These are phyloP conservation scores for Microbotryomycetes sp. DNA, from an alignment of 1,284 basidiomycete species.

Conservation along the genomic window DNA sequence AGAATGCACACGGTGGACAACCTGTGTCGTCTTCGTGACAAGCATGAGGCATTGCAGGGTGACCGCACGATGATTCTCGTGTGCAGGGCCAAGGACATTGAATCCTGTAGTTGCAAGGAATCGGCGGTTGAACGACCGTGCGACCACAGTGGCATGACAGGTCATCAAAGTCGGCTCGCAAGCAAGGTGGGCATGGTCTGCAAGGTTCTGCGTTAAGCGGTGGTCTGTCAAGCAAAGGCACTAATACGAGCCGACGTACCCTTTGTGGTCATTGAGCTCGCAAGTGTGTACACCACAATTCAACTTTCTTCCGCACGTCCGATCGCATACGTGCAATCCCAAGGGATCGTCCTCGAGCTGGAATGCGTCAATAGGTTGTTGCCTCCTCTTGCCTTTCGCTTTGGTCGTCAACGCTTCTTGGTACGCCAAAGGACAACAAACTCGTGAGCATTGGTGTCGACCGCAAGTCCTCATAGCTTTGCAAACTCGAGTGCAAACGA, in stretches of 20 bases:
- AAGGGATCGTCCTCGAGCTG: slow-evolving; percentile 34
- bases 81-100: slow-evolving; percentile 70
- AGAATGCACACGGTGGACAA: slow-evolving; percentile 77
- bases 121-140: slow-evolving; percentile 61
- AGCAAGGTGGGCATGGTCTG: slow-evolving; percentile 62
- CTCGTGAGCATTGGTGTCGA: slow-evolving; percentile 67
- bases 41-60: slow-evolving; percentile 63
- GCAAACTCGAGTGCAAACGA: slow-evolving; percentile 72
- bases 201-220: not conserved
- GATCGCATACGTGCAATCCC: slow-evolving; percentile 27
- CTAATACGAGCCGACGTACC: slow-evolving; percentile 36
- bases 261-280: slow-evolving; percentile 65
- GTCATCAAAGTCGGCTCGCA: slow-evolving; percentile 82
- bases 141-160: slow-evolving; percentile 65
- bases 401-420: slow-evolving; percentile 38
- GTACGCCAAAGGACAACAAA: slow-evolving; percentile 76
- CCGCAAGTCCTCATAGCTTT: slow-evolving; percentile 63
- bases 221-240: not conserved
- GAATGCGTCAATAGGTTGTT: slow-evolving; percentile 2
- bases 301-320: slow-evolving; percentile 38
- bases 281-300: slow-evolving; percentile 48
- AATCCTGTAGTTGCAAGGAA: slow-evolving; percentile 69
- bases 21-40: slow-evolving; percentile 63
- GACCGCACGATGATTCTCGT: slow-evolving; percentile 69
- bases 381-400: slow-evolving; percentile 52